Evolutionary conservation across 495 filamentous ascomycete species (phyloP), one percentile per base, ranked within the genome.

Genomic region (Hyaloscypha bicolor): DNA sequence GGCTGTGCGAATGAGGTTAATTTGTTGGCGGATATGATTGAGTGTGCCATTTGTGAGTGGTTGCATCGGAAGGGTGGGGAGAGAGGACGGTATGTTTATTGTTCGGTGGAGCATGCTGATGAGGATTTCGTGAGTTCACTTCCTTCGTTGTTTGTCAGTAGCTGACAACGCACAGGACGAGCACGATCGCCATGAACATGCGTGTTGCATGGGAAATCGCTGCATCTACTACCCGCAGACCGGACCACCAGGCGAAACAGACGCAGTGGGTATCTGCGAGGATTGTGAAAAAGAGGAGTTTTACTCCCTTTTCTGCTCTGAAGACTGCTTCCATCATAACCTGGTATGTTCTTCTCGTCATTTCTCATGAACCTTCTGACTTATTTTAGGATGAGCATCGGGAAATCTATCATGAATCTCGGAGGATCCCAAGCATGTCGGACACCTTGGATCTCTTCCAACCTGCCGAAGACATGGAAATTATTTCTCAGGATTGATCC

Each of bases 11-110:
- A 52, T 4, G 75, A 25, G 70, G 77, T 64, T 4, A 57, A 29
- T 68, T 67, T 51, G 59, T 56, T 63, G 30, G 66, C 67, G 74
- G 66, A 64, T 66, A 65, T 42, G 77, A 78, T 61, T 63, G 76
- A 39, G 68, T 74, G 62, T 83, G 81, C 65, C 65, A 74, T 45
- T 35, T 85, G 48, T 80, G 81, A 71, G 64, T 78, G 67, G 72
- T 80, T 65, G 70, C 80, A 6, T 60, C 67, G 31, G 64, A 76
- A 14, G 64, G 70, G 55, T 70, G 68, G 22, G 64, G 64, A 67
- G 51, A 64, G 73, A 8, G 56, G 66, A 14, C 62, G 71, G 56
- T 73, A 72, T 1, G 72, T 81, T 37, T 86, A 79, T 66, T 86
- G 83, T 73, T 81, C 78, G 6, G 68, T 73, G 19, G 72, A 75